Evolutionary conservation across 2,329 filamentous ascomycete species (phyloP).

Genomic region (Eurotiales sp.): DNA sequence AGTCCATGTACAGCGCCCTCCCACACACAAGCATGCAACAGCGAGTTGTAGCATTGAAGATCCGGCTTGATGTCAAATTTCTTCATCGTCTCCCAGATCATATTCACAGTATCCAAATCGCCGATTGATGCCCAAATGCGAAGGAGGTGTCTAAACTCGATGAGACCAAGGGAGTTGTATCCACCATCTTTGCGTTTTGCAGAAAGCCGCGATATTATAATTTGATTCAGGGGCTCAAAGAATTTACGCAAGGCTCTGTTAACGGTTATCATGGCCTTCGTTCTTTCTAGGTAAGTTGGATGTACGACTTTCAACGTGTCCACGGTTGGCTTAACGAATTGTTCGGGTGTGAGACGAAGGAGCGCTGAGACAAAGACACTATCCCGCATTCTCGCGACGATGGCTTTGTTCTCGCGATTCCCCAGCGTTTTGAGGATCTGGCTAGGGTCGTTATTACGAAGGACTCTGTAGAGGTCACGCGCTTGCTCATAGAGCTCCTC

Average conservation of each 20-base stretch:
- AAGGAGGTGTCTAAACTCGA: conserved; percentile 53
- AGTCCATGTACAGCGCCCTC: conserved; percentile 37
- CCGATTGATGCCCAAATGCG: conserved; percentile 49
- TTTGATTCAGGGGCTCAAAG: conserved; percentile 37
- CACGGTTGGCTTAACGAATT: conserved; percentile 47
- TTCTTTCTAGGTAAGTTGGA: conserved; percentile 40
- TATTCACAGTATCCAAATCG: conserved; percentile 39
- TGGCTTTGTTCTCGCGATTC: conserved; percentile 28
- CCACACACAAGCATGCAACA: conserved; percentile 51
- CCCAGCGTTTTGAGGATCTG: conserved; percentile 36
- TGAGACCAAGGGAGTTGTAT: conserved; percentile 39
- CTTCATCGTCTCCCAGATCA: conserved; percentile 47
- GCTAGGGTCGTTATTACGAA: conserved; percentile 38
- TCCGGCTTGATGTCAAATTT: conserved; percentile 41
- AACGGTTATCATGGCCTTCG: conserved; percentile 39
- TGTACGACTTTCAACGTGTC: conserved; percentile 50
- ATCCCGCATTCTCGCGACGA: conserved; percentile 46
- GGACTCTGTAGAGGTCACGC: conserved; percentile 23
- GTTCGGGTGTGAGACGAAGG: conserved; percentile 56
- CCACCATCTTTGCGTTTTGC: conserved; percentile 21
- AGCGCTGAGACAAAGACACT: conserved; percentile 63
- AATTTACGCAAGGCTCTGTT: conserved; percentile 22
- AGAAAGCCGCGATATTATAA: conserved; percentile 32
- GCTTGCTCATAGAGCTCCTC: background rate
- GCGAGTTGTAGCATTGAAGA: conserved; percentile 53